These are phyloP conservation scores for Fistulinella cinereoalba DNA, from an alignment of 1,284 basidiomycete genomes.

Conservation along the genomic window DNA sequence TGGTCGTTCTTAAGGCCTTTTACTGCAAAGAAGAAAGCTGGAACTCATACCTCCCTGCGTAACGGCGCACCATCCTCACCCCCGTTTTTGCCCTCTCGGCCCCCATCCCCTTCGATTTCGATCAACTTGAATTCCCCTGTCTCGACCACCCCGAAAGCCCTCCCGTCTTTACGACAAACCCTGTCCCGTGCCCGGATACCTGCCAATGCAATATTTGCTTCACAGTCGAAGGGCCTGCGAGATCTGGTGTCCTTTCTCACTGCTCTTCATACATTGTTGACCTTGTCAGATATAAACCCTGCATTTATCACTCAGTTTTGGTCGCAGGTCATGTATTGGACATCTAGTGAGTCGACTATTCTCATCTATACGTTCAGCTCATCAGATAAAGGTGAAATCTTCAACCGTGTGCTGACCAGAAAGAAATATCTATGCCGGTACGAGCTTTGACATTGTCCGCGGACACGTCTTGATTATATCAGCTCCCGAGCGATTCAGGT, in stretches of 20 bases:
- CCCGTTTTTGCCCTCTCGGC: conserved; percentile 45
- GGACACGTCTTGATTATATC: conserved; percentile 6
- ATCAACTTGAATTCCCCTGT: conserved; percentile 36
- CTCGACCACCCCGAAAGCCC: conserved; percentile 46
- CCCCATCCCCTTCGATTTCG: conserved; percentile 50
- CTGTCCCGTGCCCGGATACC: conserved; percentile 51
- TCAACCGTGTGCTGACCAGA: conserved; percentile 89
- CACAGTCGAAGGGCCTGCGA: conserved; percentile 51
- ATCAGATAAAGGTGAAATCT: conserved; percentile 72
- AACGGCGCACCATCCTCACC: conserved; percentile 36
- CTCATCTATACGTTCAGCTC: conserved; percentile 6
- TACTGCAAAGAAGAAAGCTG: conserved; percentile 61
- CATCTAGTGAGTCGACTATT: conserved; percentile 56
- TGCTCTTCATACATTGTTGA: conserved; percentile 83
- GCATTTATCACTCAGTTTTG: conserved; percentile 87
- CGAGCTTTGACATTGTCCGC: conserved; percentile 13
- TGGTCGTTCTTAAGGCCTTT: conserved; percentile 90
- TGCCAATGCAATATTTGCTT: conserved; percentile 49
- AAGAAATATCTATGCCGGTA: conserved; percentile 93
- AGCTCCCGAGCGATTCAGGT: conserved; percentile 89
- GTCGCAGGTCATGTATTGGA: conserved; percentile 95
- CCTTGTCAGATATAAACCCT: conserved; percentile 90
- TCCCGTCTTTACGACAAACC: conserved; percentile 63
- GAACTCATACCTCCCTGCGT: conserved; percentile 35
- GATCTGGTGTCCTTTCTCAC: conserved; percentile 82